A percentile compares a stretch with the other conserved stretches of the same genome.
Evolutionary conservation across 2,329 filamentous ascomycete species (phyloP).

Genomic region (Colletotrichum phormii): DNA sequence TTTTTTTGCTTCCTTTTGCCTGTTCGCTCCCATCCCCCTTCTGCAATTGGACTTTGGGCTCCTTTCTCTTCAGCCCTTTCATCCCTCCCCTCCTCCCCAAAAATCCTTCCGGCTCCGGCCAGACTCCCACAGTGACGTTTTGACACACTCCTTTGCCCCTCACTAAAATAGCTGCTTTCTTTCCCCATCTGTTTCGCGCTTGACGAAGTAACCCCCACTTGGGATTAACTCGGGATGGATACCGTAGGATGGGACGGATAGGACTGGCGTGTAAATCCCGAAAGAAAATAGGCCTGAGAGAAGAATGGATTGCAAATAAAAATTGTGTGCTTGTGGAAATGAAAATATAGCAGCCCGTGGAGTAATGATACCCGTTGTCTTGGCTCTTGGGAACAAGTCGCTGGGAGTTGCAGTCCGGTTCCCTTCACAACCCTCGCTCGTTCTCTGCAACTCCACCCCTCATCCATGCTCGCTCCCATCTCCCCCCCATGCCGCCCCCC

Average conservation of each 20-base stretch:
- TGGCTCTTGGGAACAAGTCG: neutral
- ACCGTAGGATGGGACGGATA: neutral
- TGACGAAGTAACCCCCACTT: slow-evolving; percentile 20
- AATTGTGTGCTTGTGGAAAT: slow-evolving; percentile 10
- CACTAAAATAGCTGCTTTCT: slow-evolving; percentile 2
- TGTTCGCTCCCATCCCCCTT: neutral
- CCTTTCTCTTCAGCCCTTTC: neutral
- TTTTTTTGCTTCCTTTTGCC: neutral
- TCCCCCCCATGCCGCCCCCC: slow-evolving; percentile 16
- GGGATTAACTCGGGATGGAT: slow-evolving; percentile 11
- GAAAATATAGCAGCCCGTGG: slow-evolving; percentile 2
- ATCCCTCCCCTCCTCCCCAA: neutral
- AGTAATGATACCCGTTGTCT: slow-evolving; percentile 6
- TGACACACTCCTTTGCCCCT: slow-evolving; percentile 17
- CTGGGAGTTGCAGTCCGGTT: neutral
- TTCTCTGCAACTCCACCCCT: neutral
- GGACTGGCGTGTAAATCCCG: neutral
- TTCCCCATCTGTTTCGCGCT: slow-evolving; percentile 21
- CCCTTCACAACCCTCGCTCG: neutral
- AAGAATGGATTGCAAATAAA: neutral
- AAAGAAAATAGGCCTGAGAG: neutral
- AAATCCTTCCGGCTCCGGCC: neutral
- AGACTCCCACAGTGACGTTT: neutral
- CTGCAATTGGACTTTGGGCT: neutral
- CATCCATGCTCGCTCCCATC: slow-evolving; percentile 12